phyloP scores from a whole-genome alignment of 805 yeast genomes.

The Zygotorulaspora florentina region DNA sequence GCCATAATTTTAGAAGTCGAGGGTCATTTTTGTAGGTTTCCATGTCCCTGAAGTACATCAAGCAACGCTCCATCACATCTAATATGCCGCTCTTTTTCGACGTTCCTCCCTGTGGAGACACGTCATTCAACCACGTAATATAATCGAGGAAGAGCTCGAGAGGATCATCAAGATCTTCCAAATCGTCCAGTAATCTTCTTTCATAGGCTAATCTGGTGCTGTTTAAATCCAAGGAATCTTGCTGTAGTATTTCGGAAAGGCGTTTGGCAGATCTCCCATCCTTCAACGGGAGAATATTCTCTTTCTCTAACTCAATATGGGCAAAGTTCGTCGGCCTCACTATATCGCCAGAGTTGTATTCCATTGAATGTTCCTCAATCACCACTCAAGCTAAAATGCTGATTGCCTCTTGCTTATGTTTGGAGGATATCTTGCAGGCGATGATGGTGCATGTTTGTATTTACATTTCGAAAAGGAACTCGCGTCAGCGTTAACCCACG shows the following conservation, averaged over 20 bases:
- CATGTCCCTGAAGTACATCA: slow-evolving; percentile 61
- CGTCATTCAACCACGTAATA: slow-evolving; percentile 63
- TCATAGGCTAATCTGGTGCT: slow-evolving; percentile 44
- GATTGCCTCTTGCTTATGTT: neutral
- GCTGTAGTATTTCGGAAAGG: slow-evolving; percentile 42
- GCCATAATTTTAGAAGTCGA: slow-evolving; percentile 75
- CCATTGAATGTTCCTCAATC: neutral
- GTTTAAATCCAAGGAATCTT: slow-evolving; percentile 11
- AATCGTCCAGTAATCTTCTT: slow-evolving; percentile 37
- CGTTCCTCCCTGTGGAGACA: slow-evolving; percentile 58
- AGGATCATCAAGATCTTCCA: slow-evolving; percentile 78
- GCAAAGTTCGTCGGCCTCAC: slow-evolving; percentile 36
- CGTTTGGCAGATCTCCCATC: slow-evolving; percentile 67
- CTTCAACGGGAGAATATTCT: slow-evolving; percentile 62
- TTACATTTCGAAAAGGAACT: too few relatives aligned
- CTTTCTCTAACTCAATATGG: slow-evolving; percentile 61
- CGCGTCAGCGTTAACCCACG: too few relatives aligned
- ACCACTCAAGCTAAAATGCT: neutral
- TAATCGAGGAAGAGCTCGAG: slow-evolving; percentile 71
- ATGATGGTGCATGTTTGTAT: neutral
- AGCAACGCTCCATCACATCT: slow-evolving; percentile 62
- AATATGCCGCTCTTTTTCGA: slow-evolving; percentile 63
- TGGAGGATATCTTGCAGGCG: neutral
- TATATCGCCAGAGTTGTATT: slow-evolving; percentile 4
- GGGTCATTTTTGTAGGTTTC: slow-evolving; percentile 75